Base-by-base conservation (phyloP, 768 basidiomycete species). In the Rhodotorula taiwanensis region DNA sequence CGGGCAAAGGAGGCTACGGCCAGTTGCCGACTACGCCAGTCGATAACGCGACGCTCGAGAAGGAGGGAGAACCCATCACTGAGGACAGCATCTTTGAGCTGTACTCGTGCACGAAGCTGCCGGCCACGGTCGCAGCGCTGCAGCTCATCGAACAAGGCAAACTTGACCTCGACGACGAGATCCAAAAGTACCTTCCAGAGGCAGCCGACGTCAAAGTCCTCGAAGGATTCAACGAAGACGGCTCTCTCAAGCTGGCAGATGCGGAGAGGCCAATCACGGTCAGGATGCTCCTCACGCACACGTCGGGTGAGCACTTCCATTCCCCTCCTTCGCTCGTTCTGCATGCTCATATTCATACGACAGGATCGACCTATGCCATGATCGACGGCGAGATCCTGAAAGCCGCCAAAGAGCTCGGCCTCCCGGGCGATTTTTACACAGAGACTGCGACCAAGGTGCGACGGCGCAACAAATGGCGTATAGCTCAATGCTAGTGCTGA, bases 211-310 rank as follows among this genome's bases (percentile, higher is more conserved):
- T 72, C 33, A 54, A 67, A 27, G 54, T 74, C 15, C 31, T 74
- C 21, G 67, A 61, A 21, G 72, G 74, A 9, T 73, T 69, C 43
- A 59, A 62, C 13, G 67, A 67, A 16, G 58, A 73, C 23, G 70
- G 65, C 4, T 20, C 42, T 27, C 60, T 68, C 2, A 34, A 64
- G 1, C 51, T 71, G 27, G 67, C 52, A 11, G 64, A 71, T 28
- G 60, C 71, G 23, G 62, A 64, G 45, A 70, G 62, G 10, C 64
- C 64, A n/a, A 64, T 73, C 39, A 75, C 75, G 6, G 49, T 74
- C 34, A 52, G 71, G 61, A 70, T 70, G 72, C 64, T 76, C 51
- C 60, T 75, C 55, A 70, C 61, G 23, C 75, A 76, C 60, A 71
- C 72, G 9, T 66, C 73, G 0, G 52, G 52, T 39, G 16, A 27